Percentiles rank a stretch among this genome's conserved stretches.
phyloP scores from a whole-genome alignment of 768 basidiomycete genomes.

The Baorangia bicolor region DNA sequence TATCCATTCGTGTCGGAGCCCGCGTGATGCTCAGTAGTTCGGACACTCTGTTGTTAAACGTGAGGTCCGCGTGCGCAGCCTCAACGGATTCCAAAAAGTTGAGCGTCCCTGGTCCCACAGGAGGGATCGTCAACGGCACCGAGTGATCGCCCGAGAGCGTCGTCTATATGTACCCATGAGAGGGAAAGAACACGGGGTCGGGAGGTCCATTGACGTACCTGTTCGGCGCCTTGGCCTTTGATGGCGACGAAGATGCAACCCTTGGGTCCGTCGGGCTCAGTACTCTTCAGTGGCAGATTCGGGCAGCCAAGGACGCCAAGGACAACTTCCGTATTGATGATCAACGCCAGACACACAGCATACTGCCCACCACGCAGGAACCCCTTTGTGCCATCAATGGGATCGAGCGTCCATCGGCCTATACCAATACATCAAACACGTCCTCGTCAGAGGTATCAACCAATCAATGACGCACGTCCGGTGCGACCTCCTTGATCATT shows the following conservation, averaged over 20 bases:
- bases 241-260: conserved; percentile 88
- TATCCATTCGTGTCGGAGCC: conserved; percentile 83
- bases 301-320: conserved; percentile 92
- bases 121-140: conserved; percentile 48
- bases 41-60: conserved; percentile 75
- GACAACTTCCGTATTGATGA: conserved; percentile 74
- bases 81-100: conserved; percentile 92
- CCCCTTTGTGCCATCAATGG: conserved; percentile 93
- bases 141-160: conserved; percentile 52
- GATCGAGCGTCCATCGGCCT: conserved; percentile 89
- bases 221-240: conserved; percentile 81
- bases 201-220: conserved; percentile 38
- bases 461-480: conserved; percentile 57
- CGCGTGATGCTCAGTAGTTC: conserved; percentile 62
- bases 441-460: too few relatives aligned
- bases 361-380: conserved; percentile 93
- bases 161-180: conserved; percentile 36
- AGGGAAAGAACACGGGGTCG: not conserved
- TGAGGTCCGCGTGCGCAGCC: conserved; percentile 86
- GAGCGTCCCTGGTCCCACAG: conserved; percentile 44
- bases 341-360: conserved; percentile 85
- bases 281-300: conserved; percentile 67
- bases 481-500: conserved; percentile 64
- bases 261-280: conserved; percentile 53
- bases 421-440: not conserved